Percentiles rank a stretch among this genome's conserved stretches.
Evolutionary conservation across 2,329 filamentous ascomycete species (phyloP).

Genomic region (Biscogniauxia mediterranea): DNA sequence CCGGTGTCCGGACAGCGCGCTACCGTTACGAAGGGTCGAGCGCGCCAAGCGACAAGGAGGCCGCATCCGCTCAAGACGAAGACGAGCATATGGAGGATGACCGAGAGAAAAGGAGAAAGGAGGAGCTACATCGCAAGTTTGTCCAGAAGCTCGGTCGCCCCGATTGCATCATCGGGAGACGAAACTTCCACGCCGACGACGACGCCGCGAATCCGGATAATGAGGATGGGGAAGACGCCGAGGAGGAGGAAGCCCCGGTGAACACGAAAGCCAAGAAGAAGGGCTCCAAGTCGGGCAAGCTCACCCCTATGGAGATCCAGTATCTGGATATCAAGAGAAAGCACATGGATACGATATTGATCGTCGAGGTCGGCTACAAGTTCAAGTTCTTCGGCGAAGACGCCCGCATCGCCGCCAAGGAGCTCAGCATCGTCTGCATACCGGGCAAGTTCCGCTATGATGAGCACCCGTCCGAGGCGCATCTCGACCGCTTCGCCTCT

Average conservation of each 20-base stretch:
- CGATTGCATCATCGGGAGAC: constrained; percentile 72
- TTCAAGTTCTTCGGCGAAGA: constrained; percentile 97
- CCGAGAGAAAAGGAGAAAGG: constrained; percentile 55
- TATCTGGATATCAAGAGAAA: constrained; percentile 92
- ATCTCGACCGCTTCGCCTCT: constrained; percentile 87
- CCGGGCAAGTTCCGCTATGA: constrained; percentile 94
- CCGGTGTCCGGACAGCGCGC: constrained; percentile 46
- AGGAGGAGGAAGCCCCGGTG: constrained; percentile 50
- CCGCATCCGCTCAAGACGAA: constrained; percentile 37
- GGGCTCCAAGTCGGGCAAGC: constrained; percentile 66
- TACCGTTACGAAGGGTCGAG: constrained; percentile 50
- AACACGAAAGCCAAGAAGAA: constrained; percentile 62
- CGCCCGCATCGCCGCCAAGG: constrained; percentile 82
- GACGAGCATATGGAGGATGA: constrained; percentile 49
- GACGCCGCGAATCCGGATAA: constrained; percentile 48
- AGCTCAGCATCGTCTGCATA: constrained; percentile 92
- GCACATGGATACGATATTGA: constrained; percentile 83
- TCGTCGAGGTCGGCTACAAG: constrained; percentile 97
- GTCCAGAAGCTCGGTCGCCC: constrained; percentile 86
- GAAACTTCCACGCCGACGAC: constrained; percentile 52
- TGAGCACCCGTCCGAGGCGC: constrained; percentile 85
- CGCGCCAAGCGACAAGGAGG: constrained; percentile 40
- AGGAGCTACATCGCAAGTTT: constrained; percentile 77
- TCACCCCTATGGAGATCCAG: constrained; percentile 93
- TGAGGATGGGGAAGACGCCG: constrained; percentile 58